Percentiles rank a stretch among this genome's conserved stretches.
phyloP scores from a whole-genome alignment of 192 early-diverging fungal genomes.

The Haplosporangium gracile region DNA sequence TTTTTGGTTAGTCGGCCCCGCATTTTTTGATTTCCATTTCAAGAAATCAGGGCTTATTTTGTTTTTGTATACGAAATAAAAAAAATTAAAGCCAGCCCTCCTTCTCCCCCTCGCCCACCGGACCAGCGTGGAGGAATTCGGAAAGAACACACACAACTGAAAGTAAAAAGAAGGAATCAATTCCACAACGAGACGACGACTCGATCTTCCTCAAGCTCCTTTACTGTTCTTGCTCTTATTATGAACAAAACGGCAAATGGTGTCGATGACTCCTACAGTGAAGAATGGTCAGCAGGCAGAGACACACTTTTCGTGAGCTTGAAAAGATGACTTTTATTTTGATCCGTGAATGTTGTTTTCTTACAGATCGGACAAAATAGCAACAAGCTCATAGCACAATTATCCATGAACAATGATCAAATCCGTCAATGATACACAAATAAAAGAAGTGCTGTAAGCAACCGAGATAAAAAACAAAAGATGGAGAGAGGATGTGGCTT shows the following conservation, averaged over 20 bases:
- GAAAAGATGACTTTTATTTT: not conserved
- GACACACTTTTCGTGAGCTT: not conserved
- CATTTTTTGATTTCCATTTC: constrained; percentile 39
- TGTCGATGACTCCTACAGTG: not conserved
- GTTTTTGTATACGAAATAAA: not conserved
- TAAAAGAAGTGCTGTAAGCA: not conserved
- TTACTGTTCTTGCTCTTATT: not conserved
- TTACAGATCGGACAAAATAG: not conserved
- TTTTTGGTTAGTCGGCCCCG: constrained; percentile 22
- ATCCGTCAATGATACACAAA: no score
- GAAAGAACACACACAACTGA: not conserved
- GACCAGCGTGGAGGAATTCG: constrained; percentile 7
- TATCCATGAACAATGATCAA: not conserved
- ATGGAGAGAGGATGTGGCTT: not conserved
- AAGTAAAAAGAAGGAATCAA: not conserved
- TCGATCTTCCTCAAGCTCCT: not conserved
- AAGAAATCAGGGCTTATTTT: not conserved
- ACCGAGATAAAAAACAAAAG: not conserved
- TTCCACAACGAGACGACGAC: not conserved
- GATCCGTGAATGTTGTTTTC: not conserved
- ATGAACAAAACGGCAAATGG: not conserved
- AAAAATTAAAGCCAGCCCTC: not conserved
- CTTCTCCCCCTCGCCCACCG: not conserved
- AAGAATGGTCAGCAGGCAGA: not conserved
- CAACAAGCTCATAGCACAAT: not conserved